Conservation (phyloP, 257 asterid species). For the Solanum infundibuliforme region DNA sequence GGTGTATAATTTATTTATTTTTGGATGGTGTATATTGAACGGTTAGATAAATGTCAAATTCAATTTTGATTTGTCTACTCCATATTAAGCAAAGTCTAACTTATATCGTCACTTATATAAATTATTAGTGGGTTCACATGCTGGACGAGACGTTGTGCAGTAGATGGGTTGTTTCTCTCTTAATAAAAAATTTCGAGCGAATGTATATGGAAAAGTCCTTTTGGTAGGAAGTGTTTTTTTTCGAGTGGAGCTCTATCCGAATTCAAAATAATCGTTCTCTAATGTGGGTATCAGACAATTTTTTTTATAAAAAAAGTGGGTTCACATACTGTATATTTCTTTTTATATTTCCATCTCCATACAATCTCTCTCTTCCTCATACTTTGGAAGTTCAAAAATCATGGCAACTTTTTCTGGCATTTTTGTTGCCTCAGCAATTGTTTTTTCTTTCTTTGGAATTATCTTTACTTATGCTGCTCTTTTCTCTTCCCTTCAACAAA, state of each 20-base stretch:
- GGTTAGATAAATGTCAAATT: background rate
- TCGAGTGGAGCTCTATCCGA: no score
- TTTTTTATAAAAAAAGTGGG: no score
- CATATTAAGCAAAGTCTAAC: background rate
- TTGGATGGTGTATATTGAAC: background rate
- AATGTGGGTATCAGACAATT: no score
- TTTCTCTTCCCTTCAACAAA: constrained; percentile 23
- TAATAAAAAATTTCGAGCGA: no score
- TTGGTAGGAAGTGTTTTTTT: no score
- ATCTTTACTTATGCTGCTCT: constrained; percentile 8
- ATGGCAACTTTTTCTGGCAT: background rate
- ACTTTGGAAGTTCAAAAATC: background rate
- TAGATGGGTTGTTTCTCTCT: no score
- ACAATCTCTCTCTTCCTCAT: background rate
- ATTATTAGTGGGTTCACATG: background rate
- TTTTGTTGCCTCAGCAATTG: background rate
- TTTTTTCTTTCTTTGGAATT: constrained; percentile 12
- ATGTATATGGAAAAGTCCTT: no score
- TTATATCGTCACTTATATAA: background rate
- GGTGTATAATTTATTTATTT: background rate
- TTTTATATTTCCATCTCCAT: background rate
- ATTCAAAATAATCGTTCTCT: rapidly evolving
- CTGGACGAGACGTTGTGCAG: no score
- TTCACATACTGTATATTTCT: no score
- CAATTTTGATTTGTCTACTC: background rate